Conservation (phyloP, 2,329 filamentous ascomycete species). For the Neobulgaria alba region DNA sequence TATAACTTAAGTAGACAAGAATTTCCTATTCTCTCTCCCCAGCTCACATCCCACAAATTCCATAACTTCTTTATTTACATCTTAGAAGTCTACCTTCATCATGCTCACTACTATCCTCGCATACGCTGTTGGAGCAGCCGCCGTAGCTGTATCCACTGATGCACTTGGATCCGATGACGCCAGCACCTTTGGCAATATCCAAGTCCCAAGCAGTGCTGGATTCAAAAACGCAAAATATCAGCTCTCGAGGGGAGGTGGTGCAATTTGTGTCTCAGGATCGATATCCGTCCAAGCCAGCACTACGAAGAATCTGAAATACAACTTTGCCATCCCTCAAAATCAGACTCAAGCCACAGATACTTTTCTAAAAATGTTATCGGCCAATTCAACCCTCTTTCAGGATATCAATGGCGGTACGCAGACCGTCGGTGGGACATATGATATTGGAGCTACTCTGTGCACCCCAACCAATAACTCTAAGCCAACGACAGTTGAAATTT, state of each 20-base stretch:
- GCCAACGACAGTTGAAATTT: constrained; percentile 4
- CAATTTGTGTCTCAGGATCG: constrained; percentile 2
- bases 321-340: constrained; percentile 3
- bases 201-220: background rate
- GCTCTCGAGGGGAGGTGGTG: constrained; percentile 1
- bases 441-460: constrained; percentile 7
- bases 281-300: constrained; percentile 1
- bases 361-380: constrained; percentile 6
- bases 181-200: too few species aligned
- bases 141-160: too few species aligned
- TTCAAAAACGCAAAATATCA: constrained; percentile 1
- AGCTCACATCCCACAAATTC: too few species aligned
- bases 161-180: too few species aligned
- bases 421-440: constrained; percentile 2
- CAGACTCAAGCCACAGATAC: constrained; percentile 3
- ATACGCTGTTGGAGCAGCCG: too few species aligned
- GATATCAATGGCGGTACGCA: background rate
- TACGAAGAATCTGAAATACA: constrained; percentile 3
- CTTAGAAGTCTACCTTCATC: too few species aligned
- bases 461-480: background rate
- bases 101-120: too few species aligned
- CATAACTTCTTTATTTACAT: too few species aligned
- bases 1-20: too few species aligned
- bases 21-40: too few species aligned
- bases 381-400: constrained; percentile 1